Conservation (phyloP, 2,329 filamentous ascomycete species). For the Botryotinia calthae region DNA sequence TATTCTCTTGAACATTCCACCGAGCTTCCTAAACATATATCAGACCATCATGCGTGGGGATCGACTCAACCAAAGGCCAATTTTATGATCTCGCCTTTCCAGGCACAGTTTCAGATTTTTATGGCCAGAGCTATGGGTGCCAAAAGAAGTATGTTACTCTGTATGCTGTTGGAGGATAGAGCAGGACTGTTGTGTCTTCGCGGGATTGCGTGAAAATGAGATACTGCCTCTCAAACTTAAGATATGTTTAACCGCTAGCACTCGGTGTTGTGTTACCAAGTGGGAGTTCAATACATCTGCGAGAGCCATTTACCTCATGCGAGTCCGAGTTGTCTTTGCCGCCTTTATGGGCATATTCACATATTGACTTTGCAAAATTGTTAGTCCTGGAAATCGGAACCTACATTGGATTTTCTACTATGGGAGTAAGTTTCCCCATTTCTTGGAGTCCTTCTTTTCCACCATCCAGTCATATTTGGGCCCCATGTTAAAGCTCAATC, state of each 20-base stretch:
- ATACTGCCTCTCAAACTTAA: not conserved
- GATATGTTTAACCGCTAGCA: not conserved
- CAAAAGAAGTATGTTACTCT: constrained; percentile 28
- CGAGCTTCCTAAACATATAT: constrained; percentile 44
- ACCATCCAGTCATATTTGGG: not conserved
- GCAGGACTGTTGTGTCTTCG: not conserved
- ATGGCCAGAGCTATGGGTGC: constrained; percentile 30
- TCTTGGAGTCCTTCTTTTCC: not conserved
- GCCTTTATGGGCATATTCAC: not conserved
- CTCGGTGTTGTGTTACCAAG: no score
- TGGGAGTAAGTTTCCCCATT: constrained; percentile 16
- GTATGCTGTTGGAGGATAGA: not conserved
- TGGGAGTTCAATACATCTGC: not conserved
- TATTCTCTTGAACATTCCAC: constrained; percentile 47
- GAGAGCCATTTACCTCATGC: no score
- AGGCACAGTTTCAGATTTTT: constrained; percentile 31
- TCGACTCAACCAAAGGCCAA: constrained; percentile 26
- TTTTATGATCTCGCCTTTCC: constrained; percentile 34
- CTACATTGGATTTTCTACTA: constrained; percentile 35
- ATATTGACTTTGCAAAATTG: not conserved
- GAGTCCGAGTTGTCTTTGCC: no score
- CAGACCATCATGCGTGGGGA: constrained; percentile 43
- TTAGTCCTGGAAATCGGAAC: constrained; percentile 36
- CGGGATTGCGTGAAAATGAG: no score
- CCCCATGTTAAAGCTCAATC: not conserved